These are phyloP conservation scores for Penicillium hordei DNA, from an alignment of 2,329 filamentous ascomycete species.

Conservation along the genomic window DNA sequence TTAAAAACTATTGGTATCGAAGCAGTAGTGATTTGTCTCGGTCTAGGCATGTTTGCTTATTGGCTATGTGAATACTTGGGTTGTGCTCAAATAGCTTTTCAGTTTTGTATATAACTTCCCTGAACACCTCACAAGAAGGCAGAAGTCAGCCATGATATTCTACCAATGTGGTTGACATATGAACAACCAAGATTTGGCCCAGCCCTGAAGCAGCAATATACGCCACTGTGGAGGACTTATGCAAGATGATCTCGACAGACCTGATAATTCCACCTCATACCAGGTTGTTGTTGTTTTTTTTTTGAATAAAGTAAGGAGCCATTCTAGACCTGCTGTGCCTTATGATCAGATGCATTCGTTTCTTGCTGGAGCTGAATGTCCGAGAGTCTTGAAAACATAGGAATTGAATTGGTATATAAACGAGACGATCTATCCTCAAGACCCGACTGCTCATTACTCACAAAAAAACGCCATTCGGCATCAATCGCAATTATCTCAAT, in stretches of 20 bases:
- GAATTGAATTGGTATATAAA: constrained; percentile 5
- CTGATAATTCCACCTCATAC: neutral
- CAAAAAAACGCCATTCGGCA: neutral
- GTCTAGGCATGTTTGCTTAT: no score
- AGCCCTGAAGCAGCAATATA: neutral
- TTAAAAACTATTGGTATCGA: no score
- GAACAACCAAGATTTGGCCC: neutral
- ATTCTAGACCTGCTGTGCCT: neutral
- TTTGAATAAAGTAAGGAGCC: constrained; percentile 7
- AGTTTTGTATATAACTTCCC: no score
- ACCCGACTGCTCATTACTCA: neutral
- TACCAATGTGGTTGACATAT: neutral
- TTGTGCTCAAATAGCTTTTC: no score
- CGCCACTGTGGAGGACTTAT: neutral
- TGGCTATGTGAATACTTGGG: no score
- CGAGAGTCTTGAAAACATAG: no score
- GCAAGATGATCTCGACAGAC: constrained; percentile 14
- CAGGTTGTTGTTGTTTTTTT: no score
- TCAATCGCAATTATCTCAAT: constrained; percentile 2
- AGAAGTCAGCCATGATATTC: neutral
- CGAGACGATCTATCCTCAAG: neutral
- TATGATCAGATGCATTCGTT: neutral
- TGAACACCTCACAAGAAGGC: no score
- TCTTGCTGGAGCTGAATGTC: neutral
- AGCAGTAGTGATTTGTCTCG: no score